Percentiles rank a stretch among this genome's conserved stretches.
Conservation (phyloP, 192 early-diverging fungal species). For the Podila minutissima region DNA sequence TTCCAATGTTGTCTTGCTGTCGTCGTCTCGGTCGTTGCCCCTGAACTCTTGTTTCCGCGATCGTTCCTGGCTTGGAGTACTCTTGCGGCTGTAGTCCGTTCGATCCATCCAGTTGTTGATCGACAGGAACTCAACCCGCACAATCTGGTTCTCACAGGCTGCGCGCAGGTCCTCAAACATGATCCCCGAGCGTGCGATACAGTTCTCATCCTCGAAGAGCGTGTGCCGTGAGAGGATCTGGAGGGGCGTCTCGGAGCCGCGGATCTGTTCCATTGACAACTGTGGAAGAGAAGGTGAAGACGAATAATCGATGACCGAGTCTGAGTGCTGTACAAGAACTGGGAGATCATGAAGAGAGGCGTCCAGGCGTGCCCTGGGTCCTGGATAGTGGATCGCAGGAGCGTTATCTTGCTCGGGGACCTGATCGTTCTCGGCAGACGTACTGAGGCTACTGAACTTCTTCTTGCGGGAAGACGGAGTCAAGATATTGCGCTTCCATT, state of each 20-base stretch:
- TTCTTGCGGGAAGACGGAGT: background rate
- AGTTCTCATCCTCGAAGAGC: slow-evolving; percentile 30
- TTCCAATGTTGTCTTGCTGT: background rate
- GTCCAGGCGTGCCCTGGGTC: no score
- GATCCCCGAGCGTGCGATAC: slow-evolving; percentile 11
- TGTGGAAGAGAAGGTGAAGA: background rate
- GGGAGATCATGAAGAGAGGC: no score
- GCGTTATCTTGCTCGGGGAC: no score
- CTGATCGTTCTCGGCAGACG: no score
- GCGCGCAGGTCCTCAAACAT: slow-evolving; percentile 12
- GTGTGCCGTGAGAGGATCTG: slow-evolving; percentile 26
- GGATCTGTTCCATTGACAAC: background rate
- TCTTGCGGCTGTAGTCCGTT: slow-evolving; percentile 8
- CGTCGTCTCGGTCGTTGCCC: background rate
- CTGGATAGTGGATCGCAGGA: no score
- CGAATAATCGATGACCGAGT: background rate
- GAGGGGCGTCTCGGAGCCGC: slow-evolving; percentile 9
- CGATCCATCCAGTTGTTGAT: slow-evolving; percentile 34
- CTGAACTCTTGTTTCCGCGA: background rate
- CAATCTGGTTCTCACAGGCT: slow-evolving; percentile 16
- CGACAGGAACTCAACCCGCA: slow-evolving; percentile 19
- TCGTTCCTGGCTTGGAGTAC: background rate
- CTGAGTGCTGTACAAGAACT: background rate
- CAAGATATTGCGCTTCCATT: slow-evolving; percentile 1
- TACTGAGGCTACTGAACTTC: no score